Evolutionary conservation across 2,329 filamentous ascomycete genomes (phyloP).

Genomic region (Cladophialophora psammophila): DNA sequence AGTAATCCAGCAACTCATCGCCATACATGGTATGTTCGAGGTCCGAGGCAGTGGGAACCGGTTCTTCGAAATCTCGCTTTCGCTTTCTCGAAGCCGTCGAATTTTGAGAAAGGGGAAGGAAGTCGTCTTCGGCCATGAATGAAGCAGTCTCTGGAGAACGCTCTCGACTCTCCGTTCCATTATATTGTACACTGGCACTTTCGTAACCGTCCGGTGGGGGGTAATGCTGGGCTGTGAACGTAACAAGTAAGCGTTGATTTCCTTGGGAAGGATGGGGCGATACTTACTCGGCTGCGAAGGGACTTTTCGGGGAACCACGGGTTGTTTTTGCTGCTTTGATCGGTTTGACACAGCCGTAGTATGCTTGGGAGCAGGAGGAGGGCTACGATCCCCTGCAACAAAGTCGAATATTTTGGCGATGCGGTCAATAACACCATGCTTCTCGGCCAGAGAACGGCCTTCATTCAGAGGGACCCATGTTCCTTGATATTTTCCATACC

Average conservation of each 20-base stretch:
- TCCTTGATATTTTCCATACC: constrained; percentile 98
- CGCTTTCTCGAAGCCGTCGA: constrained; percentile 70
- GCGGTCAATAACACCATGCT: constrained; percentile 85
- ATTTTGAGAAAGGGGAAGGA: constrained; percentile 73
- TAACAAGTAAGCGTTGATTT: not conserved
- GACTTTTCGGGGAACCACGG: constrained; percentile 68
- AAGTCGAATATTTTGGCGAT: constrained; percentile 90
- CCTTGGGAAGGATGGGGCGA: not conserved
- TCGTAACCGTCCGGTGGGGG: constrained; percentile 69
- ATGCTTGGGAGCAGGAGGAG: constrained; percentile 92
- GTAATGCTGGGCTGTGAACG: constrained; percentile 28
- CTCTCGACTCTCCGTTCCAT: constrained; percentile 82
- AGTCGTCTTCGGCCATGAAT: constrained; percentile 83
- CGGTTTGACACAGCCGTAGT: constrained; percentile 73
- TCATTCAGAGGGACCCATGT: constrained; percentile 93
- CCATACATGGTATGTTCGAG: constrained; percentile 90
- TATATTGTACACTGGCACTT: constrained; percentile 66
- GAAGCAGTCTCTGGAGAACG: constrained; percentile 83
- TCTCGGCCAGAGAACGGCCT: constrained; percentile 80
- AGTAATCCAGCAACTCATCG: constrained; percentile 94
- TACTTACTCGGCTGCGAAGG: constrained; percentile 44
- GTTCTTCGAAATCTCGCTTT: constrained; percentile 73
- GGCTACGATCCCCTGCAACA: constrained; percentile 81
- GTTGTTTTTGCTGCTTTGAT: constrained; percentile 76
- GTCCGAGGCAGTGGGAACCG: constrained; percentile 58